Conservation (phyloP, 2,329 filamentous ascomycete species). For the Plenodomus tracheiphilus region DNA sequence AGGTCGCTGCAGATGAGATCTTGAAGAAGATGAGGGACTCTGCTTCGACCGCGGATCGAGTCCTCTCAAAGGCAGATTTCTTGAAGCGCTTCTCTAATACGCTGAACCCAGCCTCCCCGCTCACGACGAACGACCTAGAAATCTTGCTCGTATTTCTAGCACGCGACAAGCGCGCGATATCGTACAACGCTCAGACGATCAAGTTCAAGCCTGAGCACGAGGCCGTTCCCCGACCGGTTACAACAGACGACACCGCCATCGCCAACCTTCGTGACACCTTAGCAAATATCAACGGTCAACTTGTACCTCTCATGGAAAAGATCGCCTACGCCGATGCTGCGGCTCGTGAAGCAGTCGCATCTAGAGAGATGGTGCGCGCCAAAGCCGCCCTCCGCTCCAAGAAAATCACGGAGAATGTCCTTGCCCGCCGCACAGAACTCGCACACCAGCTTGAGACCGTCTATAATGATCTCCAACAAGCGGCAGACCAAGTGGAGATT, state of each 20-base stretch:
- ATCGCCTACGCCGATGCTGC: conserved; percentile 55
- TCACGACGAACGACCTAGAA: conserved; percentile 67
- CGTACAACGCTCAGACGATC: conserved; percentile 75
- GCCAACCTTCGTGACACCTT: conserved; percentile 78
- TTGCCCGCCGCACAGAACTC: conserved; percentile 72
- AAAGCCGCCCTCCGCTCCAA: conserved; percentile 79
- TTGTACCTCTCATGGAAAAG: conserved; percentile 64
- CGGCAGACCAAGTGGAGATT: conserved; percentile 80
- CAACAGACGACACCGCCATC: conserved; percentile 77
- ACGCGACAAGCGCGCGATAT: conserved; percentile 70
- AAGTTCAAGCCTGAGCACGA: conserved; percentile 63
- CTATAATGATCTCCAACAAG: conserved; percentile 81
- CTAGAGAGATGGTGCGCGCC: conserved; percentile 75
- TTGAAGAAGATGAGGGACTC: conserved; percentile 42
- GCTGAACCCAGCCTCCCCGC: conserved; percentile 28
- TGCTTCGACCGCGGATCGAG: conserved; percentile 38
- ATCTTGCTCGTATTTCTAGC: conserved; percentile 62
- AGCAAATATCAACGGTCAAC: conserved; percentile 65
- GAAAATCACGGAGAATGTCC: conserved; percentile 75
- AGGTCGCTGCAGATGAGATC: conserved; percentile 55
- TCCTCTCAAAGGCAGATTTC: conserved; percentile 42
- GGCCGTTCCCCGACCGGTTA: conserved; percentile 59
- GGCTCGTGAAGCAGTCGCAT: conserved; percentile 70
- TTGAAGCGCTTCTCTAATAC: conserved; percentile 33
- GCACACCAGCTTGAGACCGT: conserved; percentile 82